These are phyloP conservation scores for Xerocomellus chrysenteron DNA, from an alignment of 768 basidiomycete genomes.

Conservation along the genomic window DNA sequence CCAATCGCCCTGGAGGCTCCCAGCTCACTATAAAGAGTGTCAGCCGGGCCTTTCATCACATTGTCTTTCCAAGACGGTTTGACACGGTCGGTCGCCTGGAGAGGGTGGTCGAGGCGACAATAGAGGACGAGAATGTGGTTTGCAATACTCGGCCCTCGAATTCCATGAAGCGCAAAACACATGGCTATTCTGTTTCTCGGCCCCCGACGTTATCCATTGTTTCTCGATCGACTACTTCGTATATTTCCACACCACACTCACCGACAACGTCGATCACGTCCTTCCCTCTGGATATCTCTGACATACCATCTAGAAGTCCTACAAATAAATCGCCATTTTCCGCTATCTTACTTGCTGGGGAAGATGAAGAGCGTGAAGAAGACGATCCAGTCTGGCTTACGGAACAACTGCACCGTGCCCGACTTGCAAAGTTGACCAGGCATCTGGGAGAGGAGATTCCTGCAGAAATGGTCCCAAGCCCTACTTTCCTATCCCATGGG, in stretches of 20 bases:
- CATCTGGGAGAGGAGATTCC: conserved; percentile 41
- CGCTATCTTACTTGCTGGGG: conserved; percentile 7
- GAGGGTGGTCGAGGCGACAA: background rate
- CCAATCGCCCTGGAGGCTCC: conserved; percentile 35
- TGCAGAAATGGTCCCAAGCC: conserved; percentile 31
- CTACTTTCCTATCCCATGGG: background rate
- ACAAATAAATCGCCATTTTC: conserved; percentile 13
- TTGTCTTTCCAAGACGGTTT: conserved; percentile 17
- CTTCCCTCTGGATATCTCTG: conserved; percentile 12
- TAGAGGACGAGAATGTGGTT: background rate
- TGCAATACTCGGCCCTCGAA: background rate
- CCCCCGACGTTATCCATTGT: background rate
- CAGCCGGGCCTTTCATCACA: conserved; percentile 42
- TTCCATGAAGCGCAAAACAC: background rate
- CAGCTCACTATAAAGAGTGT: conserved; percentile 39
- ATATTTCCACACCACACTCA: background rate
- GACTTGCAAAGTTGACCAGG: conserved; percentile 38
- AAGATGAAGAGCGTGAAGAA: conserved; percentile 4
- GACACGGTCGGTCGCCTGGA: background rate
- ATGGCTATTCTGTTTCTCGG: background rate
- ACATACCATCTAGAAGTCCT: conserved; percentile 12
- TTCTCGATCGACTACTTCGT: conserved; percentile 2
- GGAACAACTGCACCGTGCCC: conserved; percentile 31
- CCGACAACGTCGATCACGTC: conserved; percentile 7
- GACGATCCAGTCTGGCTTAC: conserved; percentile 6